Percentiles rank a stretch among this genome's conserved stretches.
Conservation (phyloP, 2,329 filamentous ascomycete species). For the Calonectria leucothoes region DNA sequence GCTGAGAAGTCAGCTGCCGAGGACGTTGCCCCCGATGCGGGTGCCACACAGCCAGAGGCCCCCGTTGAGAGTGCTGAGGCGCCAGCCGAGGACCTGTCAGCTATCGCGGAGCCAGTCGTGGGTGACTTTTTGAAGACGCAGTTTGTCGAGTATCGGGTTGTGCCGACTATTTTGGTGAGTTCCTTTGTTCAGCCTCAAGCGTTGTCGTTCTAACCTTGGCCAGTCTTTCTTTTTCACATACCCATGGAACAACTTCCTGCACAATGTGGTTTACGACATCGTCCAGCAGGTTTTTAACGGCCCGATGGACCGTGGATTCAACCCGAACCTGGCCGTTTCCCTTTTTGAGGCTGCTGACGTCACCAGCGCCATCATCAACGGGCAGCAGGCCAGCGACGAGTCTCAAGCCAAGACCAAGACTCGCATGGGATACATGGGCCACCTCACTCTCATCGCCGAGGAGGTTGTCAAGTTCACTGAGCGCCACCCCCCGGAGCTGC, state of each 20-base stretch:
- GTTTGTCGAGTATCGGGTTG: slow-evolving; percentile 94
- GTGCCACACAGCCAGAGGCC: slow-evolving; percentile 15
- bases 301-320: slow-evolving; percentile 95
- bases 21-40: slow-evolving; percentile 13
- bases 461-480: slow-evolving; percentile 99
- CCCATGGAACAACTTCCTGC: slow-evolving; percentile 99
- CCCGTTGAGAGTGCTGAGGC: slow-evolving; percentile 23
- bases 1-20: slow-evolving; percentile 28
- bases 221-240: slow-evolving; percentile 98
- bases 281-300: slow-evolving; percentile 99
- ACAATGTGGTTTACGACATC: slow-evolving; percentile 99
- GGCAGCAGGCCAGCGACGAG: slow-evolving; percentile 87
- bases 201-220: slow-evolving; percentile 23
- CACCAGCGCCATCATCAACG: slow-evolving; percentile 91
- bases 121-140: slow-evolving; percentile 96
- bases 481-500: slow-evolving; percentile 86
- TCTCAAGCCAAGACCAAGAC: slow-evolving; percentile 87
- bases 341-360: slow-evolving; percentile 92
- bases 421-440: slow-evolving; percentile 97
- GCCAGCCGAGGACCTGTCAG: slow-evolving; percentile 22
- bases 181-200: neutral
- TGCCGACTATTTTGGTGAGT: slow-evolving; percentile 92
- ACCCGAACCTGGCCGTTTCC: slow-evolving; percentile 88
- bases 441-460: slow-evolving; percentile 95
- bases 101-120: slow-evolving; percentile 75